Percentiles rank a stretch among this genome's conserved stretches.
Evolutionary conservation across 2,329 filamentous ascomycete genomes (phyloP).

Genomic region (Colletotrichum tropicale): DNA sequence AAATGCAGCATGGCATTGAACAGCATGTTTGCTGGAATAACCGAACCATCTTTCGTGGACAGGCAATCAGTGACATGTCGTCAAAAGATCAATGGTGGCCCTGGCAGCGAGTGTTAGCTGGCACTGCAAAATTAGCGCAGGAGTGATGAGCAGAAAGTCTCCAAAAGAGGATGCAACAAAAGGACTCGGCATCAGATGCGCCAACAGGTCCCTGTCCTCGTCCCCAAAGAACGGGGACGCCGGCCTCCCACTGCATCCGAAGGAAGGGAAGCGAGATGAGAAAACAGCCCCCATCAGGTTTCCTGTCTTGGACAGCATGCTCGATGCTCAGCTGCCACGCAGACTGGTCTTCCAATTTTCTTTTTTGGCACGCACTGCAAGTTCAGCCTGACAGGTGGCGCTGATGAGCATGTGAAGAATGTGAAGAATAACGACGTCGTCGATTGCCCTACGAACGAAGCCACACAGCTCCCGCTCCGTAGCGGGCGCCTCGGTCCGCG

Average conservation of each 20-base stretch:
- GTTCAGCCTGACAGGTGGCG: not conserved
- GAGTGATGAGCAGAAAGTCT: not conserved
- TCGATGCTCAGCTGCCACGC: not conserved
- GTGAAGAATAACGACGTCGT: not conserved
- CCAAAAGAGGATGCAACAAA: not conserved
- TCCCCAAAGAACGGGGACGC: not conserved
- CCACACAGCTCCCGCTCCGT: not conserved
- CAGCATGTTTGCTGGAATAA: fast-evolving
- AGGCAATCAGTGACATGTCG: not conserved
- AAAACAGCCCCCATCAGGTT: not conserved
- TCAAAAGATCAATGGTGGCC: not conserved
- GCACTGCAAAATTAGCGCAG: not conserved
- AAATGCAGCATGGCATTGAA: not conserved
- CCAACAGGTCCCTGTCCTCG: not conserved
- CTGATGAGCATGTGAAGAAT: not conserved
- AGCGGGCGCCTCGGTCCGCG: not conserved
- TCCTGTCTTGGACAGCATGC: not conserved
- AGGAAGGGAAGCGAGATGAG: not conserved
- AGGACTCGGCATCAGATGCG: not conserved
- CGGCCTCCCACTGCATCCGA: not conserved
- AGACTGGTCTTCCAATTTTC: not conserved
- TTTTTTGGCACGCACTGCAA: not conserved
- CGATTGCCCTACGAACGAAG: not conserved
- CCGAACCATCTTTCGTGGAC: not conserved
- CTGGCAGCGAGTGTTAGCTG: not conserved